Conservation (phyloP, 495 filamentous ascomycete species). For the Cryomyces antarcticus region DNA sequence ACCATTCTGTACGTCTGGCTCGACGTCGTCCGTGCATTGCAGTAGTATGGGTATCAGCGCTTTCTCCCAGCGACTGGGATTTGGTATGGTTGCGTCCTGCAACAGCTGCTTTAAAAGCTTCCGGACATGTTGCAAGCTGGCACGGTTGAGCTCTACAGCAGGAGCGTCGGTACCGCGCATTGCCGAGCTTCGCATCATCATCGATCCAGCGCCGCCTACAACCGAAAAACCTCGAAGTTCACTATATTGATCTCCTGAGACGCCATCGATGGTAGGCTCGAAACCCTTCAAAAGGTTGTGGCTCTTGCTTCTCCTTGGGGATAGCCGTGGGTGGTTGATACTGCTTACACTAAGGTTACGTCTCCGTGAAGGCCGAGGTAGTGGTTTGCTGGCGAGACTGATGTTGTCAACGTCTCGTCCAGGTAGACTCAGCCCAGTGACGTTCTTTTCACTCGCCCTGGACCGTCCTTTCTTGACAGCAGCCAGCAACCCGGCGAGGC, state of each 20-base stretch:
- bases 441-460: conserved; percentile 47
- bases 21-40: conserved; percentile 82
- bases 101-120: conserved; percentile 70
- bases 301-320: conserved; percentile 33
- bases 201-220: conserved; percentile 16
- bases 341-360: conserved; percentile 66
- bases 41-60: conserved; percentile 81
- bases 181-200: conserved; percentile 62
- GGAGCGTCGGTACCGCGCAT: conserved; percentile 59
- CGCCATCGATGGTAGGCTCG: not conserved
- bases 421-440: conserved; percentile 37
- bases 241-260: not conserved
- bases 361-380: conserved; percentile 34
- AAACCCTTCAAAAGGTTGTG: conserved; percentile 15
- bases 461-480: conserved; percentile 52
- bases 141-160: conserved; percentile 61
- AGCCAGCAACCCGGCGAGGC: conserved; percentile 23
- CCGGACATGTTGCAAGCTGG: conserved; percentile 72
- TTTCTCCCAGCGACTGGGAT: conserved; percentile 64
- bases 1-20: conserved; percentile 69
- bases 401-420: conserved; percentile 40
- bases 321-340: conserved; percentile 42
- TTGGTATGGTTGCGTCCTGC: conserved; percentile 50
- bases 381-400: conserved; percentile 36
- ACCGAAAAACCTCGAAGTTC: not conserved